phyloP scores from a whole-genome alignment of 2,329 filamentous ascomycete species.

The Aspergillus jensenii region DNA sequence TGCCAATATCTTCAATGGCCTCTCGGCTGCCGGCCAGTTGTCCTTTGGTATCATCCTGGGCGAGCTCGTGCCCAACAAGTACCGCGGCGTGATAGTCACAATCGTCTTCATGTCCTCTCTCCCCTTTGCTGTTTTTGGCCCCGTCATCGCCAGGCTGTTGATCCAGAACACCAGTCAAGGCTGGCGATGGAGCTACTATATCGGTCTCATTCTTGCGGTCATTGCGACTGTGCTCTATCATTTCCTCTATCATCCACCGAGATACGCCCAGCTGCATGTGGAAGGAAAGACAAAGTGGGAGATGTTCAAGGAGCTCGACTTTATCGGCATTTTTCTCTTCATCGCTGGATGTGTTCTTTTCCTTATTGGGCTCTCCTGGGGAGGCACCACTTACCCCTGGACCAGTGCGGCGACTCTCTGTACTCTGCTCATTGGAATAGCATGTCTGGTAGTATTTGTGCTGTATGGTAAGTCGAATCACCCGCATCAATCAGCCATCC shows the following conservation, averaged over 20 bases:
- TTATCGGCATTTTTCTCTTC: not conserved
- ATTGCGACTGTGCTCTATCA: not conserved
- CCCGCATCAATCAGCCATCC: too few relatives aligned
- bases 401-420: not conserved
- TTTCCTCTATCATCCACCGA: not conserved
- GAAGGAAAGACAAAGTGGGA: not conserved
- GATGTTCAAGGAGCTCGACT: not conserved
- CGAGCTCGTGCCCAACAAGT: conserved; percentile 1
- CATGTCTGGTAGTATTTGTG: not conserved
- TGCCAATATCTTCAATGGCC: not conserved
- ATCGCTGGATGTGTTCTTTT: not conserved
- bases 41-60: not conserved
- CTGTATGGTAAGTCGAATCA: not conserved
- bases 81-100: not conserved
- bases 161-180: not conserved
- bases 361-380: conserved; percentile 1
- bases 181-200: conserved; percentile 5
- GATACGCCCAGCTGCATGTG: not conserved
- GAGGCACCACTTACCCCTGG: not conserved
- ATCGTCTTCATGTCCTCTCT: not conserved
- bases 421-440: not conserved
- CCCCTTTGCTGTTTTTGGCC: not conserved
- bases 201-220: not conserved
- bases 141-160: not conserved
- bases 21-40: not conserved